Evolutionary conservation across 129 eudicot genomes (phyloP), one percentile per base, ranked within the genome.

Genomic region (Lactuca saligna): DNA sequence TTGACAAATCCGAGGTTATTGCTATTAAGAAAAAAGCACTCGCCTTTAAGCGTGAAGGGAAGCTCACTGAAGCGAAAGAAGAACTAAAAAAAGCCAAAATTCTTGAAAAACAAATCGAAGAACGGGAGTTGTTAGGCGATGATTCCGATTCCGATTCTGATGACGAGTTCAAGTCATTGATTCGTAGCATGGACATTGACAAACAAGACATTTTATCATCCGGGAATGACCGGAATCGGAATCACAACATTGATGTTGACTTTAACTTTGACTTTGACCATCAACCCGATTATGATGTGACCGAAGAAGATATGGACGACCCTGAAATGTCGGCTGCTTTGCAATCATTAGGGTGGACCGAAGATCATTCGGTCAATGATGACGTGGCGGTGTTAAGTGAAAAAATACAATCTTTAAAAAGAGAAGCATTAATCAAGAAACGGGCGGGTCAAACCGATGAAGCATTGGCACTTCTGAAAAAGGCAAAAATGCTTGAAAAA

Each of bases 261-360:
- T 46, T 50, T 50, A 68, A 66, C 65, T 38, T 84, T 63, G 82
- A 83, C 78, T 79, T 93, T 61, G 84, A 67, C 69, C 48, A 57
- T 50, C 81, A 78, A 50, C 66, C 71, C 62, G 74, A 81, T 61
- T 76, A 87, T 80, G 99, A 93, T 0, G 92, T 83, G 50, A 85
- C 88, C 4, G 95, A 87, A 39, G 93, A 87, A 53, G 99, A 93
- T 65, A 53, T 93, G 88, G 75, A 81, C 39, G 97, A 93, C 59
- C 99, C 99, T 11, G 97, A 87, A 42, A 79, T 93, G 57, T 72
- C 87, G 7, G 84, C 88, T 69, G 90, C 97, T 68, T 81, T 93
- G 82, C 81, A 87, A 66, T 93, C 97, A 7, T 68, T 93, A 71
- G 99, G 99, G 55, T 93, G 99, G 99, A 81, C 76, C 17, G 97